A percentile compares a stretch with the other conserved stretches of the same genome.
phyloP scores from a whole-genome alignment of 2,329 filamentous ascomycete genomes.

The Venturiaceae sp. region DNA sequence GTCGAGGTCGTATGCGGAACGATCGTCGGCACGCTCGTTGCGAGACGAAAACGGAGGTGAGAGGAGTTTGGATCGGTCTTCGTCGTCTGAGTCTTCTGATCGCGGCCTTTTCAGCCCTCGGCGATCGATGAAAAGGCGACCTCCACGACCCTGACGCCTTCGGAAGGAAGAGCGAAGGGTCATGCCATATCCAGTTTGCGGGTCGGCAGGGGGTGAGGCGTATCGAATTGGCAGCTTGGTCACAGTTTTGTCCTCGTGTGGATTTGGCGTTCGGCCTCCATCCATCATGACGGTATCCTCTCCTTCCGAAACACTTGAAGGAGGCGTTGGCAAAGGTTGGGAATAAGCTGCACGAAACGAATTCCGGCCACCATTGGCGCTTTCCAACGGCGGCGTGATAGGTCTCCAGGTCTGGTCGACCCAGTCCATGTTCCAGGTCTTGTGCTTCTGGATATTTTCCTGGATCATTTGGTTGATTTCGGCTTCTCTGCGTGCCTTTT shows the following conservation, averaged over 20 bases:
- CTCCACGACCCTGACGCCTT: conserved; percentile 73
- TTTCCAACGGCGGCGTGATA: conserved; percentile 65
- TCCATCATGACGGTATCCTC: conserved; percentile 34
- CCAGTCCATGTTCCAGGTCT: conserved; percentile 84
- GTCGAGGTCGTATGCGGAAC: conserved; percentile 5
- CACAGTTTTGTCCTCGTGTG: neutral
- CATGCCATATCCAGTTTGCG: conserved; percentile 11
- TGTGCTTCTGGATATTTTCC: conserved; percentile 77
- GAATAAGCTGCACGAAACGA: conserved; percentile 29
- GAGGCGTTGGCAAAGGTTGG: conserved; percentile 33
- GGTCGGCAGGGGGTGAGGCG: conserved; percentile 27
- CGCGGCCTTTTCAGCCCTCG: conserved; percentile 27
- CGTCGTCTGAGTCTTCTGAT: neutral
- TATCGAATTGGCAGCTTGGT: conserved; percentile 25
- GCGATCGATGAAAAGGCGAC: conserved; percentile 81
- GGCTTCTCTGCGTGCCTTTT: conserved; percentile 71
- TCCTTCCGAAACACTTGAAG: conserved; percentile 49
- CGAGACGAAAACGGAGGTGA: conserved; percentile 3
- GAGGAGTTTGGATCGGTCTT: conserved; percentile 1
- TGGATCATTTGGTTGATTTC: conserved; percentile 75
- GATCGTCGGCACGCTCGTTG: conserved; percentile 4
- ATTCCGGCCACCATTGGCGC: conserved; percentile 19
- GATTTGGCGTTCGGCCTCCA: conserved; percentile 6
- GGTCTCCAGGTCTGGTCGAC: conserved; percentile 81
- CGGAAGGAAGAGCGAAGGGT: conserved; percentile 55